Evolutionary conservation across 176 grass and related monocot genomes (phyloP).

Genomic region (Typha latifolia): DNA sequence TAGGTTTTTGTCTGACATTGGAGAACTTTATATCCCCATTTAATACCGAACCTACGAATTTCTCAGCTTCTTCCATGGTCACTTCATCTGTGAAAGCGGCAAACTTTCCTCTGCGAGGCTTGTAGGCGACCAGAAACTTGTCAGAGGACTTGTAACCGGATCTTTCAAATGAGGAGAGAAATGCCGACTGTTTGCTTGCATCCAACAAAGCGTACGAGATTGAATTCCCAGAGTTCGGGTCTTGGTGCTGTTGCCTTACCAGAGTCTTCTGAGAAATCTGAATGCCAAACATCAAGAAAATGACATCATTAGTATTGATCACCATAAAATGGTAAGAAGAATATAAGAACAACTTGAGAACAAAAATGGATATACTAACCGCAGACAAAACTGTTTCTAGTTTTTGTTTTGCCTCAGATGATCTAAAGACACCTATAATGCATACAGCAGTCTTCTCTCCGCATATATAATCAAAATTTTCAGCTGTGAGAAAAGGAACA

Average conservation of each 20-base stretch:
- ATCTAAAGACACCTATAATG: slow-evolving; percentile 66
- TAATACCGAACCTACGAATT: slow-evolving; percentile 59
- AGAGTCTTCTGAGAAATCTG: slow-evolving; percentile 87
- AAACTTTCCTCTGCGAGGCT: slow-evolving; percentile 53
- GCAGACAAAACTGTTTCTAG: slow-evolving; percentile 46
- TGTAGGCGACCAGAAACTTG: slow-evolving; percentile 69
- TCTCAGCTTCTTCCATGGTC: slow-evolving; percentile 66
- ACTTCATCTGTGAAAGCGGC: slow-evolving; percentile 31
- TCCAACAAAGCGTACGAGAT: slow-evolving; percentile 58
- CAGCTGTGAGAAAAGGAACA: slow-evolving; percentile 49
- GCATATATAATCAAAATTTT: slow-evolving; percentile 55
- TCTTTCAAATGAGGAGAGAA: slow-evolving; percentile 59
- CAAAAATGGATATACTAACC: slow-evolving; percentile 24
- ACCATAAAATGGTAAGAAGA: neutral
- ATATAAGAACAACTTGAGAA: neutral
- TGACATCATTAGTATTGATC: neutral
- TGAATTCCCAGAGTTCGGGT: slow-evolving; percentile 20
- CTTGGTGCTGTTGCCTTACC: slow-evolving; percentile 42
- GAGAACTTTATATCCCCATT: slow-evolving; percentile 71
- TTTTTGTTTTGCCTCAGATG: slow-evolving; percentile 47
- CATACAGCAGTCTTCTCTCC: slow-evolving; percentile 57
- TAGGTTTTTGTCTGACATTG: slow-evolving; percentile 36
- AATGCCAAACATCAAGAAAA: slow-evolving; percentile 13
- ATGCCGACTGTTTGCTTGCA: slow-evolving; percentile 45
- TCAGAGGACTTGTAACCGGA: slow-evolving; percentile 41